phyloP scores from a whole-genome alignment of 2,329 filamentous ascomycete genomes.

The Fusarium keratoplasticum region DNA sequence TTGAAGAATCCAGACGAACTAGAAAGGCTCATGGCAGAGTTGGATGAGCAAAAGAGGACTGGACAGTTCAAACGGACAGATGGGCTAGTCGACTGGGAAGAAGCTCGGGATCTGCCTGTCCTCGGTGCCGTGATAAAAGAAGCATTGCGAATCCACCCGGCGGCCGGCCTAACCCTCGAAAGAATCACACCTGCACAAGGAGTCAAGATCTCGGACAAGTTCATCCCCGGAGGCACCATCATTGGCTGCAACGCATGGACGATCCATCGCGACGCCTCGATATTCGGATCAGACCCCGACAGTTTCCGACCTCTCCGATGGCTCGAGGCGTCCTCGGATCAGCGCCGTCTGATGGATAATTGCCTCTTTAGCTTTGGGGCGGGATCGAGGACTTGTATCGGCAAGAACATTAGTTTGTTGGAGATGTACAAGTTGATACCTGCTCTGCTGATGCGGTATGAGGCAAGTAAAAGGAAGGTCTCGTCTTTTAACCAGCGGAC shows the following conservation, averaged over 20 bases:
- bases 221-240: slow-evolving; percentile 75
- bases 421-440: slow-evolving; percentile 73
- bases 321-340: slow-evolving; percentile 61
- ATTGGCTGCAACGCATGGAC: slow-evolving; percentile 82
- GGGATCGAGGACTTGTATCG: slow-evolving; percentile 75
- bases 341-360: slow-evolving; percentile 28
- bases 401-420: slow-evolving; percentile 71
- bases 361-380: slow-evolving; percentile 70
- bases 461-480: neutral
- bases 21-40: slow-evolving; percentile 65
- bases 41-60: slow-evolving; percentile 66
- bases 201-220: slow-evolving; percentile 68
- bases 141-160: slow-evolving; percentile 79
- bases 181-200: slow-evolving; percentile 75
- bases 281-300: slow-evolving; percentile 76
- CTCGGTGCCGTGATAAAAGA: slow-evolving; percentile 83
- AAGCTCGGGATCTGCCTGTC: slow-evolving; percentile 77
- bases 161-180: slow-evolving; percentile 77
- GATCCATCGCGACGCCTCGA: slow-evolving; percentile 72
- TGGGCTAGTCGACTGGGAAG: slow-evolving; percentile 74
- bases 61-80: slow-evolving; percentile 62
- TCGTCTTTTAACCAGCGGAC: neutral
- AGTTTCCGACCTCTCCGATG: slow-evolving; percentile 68
- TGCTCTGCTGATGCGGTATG: neutral
- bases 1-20: slow-evolving; percentile 48